Base-by-base conservation (phyloP, 176 grass and related monocot genomes). In the Aegilops tauschii region DNA sequence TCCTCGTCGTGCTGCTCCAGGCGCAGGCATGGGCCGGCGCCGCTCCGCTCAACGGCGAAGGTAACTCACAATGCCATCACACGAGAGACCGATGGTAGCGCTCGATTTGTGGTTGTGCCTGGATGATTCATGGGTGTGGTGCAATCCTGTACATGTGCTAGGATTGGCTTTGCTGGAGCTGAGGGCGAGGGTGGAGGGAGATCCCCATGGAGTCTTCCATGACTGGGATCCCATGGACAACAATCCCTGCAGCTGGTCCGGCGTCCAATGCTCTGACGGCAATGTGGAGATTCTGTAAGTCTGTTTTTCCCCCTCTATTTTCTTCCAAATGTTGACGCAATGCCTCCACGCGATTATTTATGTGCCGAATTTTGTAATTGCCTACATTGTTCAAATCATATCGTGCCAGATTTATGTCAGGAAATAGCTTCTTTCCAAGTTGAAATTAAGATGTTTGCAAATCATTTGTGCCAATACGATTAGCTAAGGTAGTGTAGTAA, bases 271-370 rank as follows among this genome's bases (percentile, higher is more conserved):
- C 83, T 76, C 86, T 81, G 96, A 87, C 65, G 88, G 81, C 86
- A 89, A 94, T 78, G 96, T 98, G 64, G 92, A 95, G 78, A 92
- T 88, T 86, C 56, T 96, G 93, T 98, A 94, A 91, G 93, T 89
- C 58, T 56, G 77, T 81, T 81, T 74, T 63, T 62, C 64, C 65
- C 45, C 61, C 37, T 76, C 35, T 13, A n/a, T 25, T 12, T 44
- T 76, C 28, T 35, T 7, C 12, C 12, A 66, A 39, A 54, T 78
- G 35, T 44, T 36, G 5, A 42, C 34, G 42, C 14, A 12, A 56
- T 64, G 28, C 74, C 54, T 2, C 36, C 47, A 10, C 12, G 45
- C 65, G 4, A 40, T 74, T 74, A 10, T 65, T 63, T 3, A 63
- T 8, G 49, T 3, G 16, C 35, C 36, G 49, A 37, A 73, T 81